Evolutionary conservation across 2,329 filamentous ascomycete genomes (phyloP).

Genomic region (Ramularia collo-cygni): DNA sequence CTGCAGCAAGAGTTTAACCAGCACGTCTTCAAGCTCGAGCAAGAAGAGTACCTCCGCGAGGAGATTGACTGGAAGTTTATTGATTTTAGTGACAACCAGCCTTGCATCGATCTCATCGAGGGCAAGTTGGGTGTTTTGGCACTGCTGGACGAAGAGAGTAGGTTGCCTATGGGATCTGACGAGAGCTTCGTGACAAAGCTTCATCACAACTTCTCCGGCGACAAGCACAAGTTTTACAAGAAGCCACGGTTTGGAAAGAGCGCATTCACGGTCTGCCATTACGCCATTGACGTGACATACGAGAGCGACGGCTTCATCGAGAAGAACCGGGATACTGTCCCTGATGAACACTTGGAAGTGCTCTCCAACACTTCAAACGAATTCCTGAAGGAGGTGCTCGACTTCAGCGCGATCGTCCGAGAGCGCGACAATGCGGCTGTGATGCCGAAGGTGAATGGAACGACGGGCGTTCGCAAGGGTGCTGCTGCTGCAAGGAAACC

Average conservation of each 20-base stretch:
- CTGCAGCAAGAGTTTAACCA: slow-evolving; percentile 98
- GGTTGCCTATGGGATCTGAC: slow-evolving; percentile 93
- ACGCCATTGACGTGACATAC: slow-evolving; percentile 95
- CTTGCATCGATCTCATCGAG: slow-evolving; percentile 97
- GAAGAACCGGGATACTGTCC: slow-evolving; percentile 97
- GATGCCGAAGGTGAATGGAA: slow-evolving; percentile 64
- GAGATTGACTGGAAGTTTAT: slow-evolving; percentile 99
- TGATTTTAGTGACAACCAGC: slow-evolving; percentile 98
- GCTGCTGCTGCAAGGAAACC: slow-evolving; percentile 93
- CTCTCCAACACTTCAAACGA: slow-evolving; percentile 74
- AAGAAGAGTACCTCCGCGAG: slow-evolving; percentile 93
- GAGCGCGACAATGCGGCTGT: slow-evolving; percentile 70
- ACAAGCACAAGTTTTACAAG: slow-evolving; percentile 97
- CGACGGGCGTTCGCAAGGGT: slow-evolving; percentile 73
- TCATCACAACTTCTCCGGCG: slow-evolving; percentile 81
- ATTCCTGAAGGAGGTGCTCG: slow-evolving; percentile 78
- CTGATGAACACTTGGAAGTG: slow-evolving; percentile 95
- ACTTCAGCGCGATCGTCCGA: slow-evolving; percentile 75
- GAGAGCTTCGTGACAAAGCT: slow-evolving; percentile 95
- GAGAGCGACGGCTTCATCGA: slow-evolving; percentile 99
- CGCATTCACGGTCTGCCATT: slow-evolving; percentile 95
- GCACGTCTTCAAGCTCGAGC: slow-evolving; percentile 97
- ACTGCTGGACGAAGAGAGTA: slow-evolving; percentile 90
- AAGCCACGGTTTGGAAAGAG: slow-evolving; percentile 97
- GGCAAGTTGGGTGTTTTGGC: slow-evolving; percentile 91